A percentile compares a stretch with the other conserved stretches of the same genome.
Evolutionary conservation across 192 early-diverging fungal species (phyloP).

Genomic region (Geosiphon pyriformis): DNA sequence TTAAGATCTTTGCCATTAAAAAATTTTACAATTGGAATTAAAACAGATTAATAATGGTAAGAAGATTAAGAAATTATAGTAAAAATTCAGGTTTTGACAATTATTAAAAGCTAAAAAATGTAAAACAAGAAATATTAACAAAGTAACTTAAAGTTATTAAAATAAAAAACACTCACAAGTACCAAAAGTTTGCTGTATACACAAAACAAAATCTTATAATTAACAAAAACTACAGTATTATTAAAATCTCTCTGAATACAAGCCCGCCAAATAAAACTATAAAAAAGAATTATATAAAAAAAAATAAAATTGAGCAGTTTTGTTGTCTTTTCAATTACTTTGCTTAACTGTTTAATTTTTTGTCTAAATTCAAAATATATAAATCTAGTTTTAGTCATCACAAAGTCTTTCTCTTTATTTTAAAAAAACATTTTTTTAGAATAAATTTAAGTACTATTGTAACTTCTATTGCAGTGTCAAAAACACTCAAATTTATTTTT

Average conservation of each 20-base stretch:
- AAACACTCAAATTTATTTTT: too few species aligned
- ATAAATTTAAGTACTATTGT: slow-evolving; percentile 7
- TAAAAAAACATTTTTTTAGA: slow-evolving; percentile 6
- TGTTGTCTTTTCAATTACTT: slow-evolving; percentile 5
- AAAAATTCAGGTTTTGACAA: slow-evolving; percentile 15
- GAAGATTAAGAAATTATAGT: slow-evolving; percentile 2
- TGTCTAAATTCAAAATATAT: slow-evolving; percentile 7
- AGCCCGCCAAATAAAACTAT: too few species aligned
- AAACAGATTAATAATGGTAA: slow-evolving; percentile 7
- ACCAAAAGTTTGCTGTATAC: slow-evolving; percentile 16
- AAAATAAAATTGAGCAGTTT: slow-evolving; percentile 4
- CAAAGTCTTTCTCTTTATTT: slow-evolving; percentile 4
- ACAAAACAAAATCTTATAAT: slow-evolving; percentile 8
- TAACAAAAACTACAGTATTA: slow-evolving; percentile 1
- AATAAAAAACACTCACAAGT: slow-evolving; percentile 16
- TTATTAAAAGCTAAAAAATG: slow-evolving; percentile 15
- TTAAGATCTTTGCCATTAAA: slow-evolving; percentile 11
- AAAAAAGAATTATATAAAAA: slow-evolving; percentile 16
- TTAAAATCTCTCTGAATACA: slow-evolving; percentile 13
- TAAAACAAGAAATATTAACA: slow-evolving; percentile 19
- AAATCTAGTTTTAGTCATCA: slow-evolving; percentile 10
- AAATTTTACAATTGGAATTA: slow-evolving; percentile 18
- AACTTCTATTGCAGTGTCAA: slow-evolving; percentile 16
- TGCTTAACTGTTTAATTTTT: slow-evolving; percentile 4
- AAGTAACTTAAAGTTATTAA: slow-evolving; percentile 19